Conservation (phyloP, 176 grass and related monocot genomes). For the Triticum aestivum region IWGSC_CS_RefSeq_v2.1 NC_057798.1:659769871-659770370, state of each 20-base stretch:
- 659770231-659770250: background rate
- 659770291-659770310: background rate
- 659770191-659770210: background rate
- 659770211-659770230: background rate
- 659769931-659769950: conserved; percentile 12
- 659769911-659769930: conserved; percentile 12
- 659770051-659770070: background rate
- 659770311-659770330: background rate
- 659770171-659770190: conserved; percentile 20
- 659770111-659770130: conserved; percentile 11
- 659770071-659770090: background rate
- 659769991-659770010: background rate
- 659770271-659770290: conserved; percentile 16
- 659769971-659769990: background rate
- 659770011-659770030: background rate
- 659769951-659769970: background rate
- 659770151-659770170: conserved; percentile 9
- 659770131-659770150: conserved; percentile 4
- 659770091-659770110: background rate
- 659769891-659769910: conserved; percentile 11
- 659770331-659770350: conserved; percentile 21
- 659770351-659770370: background rate
- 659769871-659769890: conserved; percentile 4
- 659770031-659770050: background rate
- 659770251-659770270: background rate